Evolutionary conservation across 2,329 filamentous ascomycete genomes (phyloP).

Genomic region (Alternaria ventricosa): DNA sequence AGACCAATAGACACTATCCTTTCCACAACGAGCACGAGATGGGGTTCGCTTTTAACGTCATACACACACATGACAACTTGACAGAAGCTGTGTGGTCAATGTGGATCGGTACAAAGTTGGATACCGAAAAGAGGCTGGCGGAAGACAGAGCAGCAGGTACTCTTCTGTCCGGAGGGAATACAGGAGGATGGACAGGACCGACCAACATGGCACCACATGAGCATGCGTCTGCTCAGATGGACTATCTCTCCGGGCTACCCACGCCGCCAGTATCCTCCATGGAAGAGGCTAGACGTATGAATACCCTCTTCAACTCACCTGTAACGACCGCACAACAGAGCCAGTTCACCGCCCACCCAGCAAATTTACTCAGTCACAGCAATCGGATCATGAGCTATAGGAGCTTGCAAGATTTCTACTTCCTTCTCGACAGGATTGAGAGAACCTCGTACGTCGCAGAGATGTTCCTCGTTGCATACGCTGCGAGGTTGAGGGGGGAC

Average conservation of each 20-base stretch:
- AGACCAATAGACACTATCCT: slow-evolving; percentile 28
- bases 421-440: slow-evolving; percentile 35
- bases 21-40: slow-evolving; percentile 37
- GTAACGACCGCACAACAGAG: neutral
- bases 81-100: slow-evolving; percentile 25
- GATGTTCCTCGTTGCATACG: slow-evolving; percentile 7
- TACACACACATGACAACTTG: slow-evolving; percentile 24
- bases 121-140: slow-evolving; percentile 5
- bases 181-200: neutral
- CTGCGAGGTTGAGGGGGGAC: slow-evolving; percentile 30
- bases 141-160: neutral
- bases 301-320: neutral
- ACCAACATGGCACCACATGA: slow-evolving; percentile 20
- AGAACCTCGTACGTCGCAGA: slow-evolving; percentile 24
- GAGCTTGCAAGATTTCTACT: slow-evolving; percentile 35
- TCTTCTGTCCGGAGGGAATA: neutral
- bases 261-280: neutral
- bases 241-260: neutral
- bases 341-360: neutral
- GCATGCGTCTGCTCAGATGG: neutral
- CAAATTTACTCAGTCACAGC: neutral
- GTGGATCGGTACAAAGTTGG: slow-evolving; percentile 28
- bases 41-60: slow-evolving; percentile 27
- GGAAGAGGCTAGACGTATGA: neutral
- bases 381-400: slow-evolving; percentile 22